phyloP scores from a whole-genome alignment of 1,139 yeast species.

The Debaryomyces udenii region DNA sequence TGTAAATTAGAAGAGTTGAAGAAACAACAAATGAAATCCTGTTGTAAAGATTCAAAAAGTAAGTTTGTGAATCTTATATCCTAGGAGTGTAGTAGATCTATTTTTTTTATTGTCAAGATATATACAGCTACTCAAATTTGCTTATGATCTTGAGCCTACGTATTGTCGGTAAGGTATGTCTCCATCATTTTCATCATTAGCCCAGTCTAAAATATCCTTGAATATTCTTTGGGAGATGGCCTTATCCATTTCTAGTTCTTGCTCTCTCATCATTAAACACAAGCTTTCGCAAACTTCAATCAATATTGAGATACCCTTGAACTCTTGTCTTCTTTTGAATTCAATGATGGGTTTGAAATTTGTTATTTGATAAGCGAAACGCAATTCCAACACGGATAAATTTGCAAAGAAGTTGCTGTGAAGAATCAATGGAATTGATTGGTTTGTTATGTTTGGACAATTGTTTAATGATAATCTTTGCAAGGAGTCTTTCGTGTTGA shows the following conservation, averaged over 20 bases:
- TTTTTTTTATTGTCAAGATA: too few species aligned
- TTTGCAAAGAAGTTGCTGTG: constrained; percentile 56
- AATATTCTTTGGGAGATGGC: constrained; percentile 55
- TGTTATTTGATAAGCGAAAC: constrained; percentile 61
- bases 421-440: constrained; percentile 65
- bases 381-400: constrained; percentile 75
- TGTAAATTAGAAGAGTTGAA: too few species aligned
- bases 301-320: constrained; percentile 55
- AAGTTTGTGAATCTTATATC: too few species aligned
- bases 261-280: constrained; percentile 59
- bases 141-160: constrained; percentile 14
- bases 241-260: constrained; percentile 63
- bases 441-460: constrained; percentile 67
- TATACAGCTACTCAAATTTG: too few species aligned
- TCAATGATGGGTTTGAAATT: constrained; percentile 66
- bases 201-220: constrained; percentile 61
- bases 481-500: constrained; percentile 54
- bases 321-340: constrained; percentile 65
- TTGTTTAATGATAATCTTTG: constrained; percentile 78
- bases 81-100: too few species aligned
- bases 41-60: too few species aligned
- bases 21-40: too few species aligned
- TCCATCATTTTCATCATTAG: constrained; percentile 50
- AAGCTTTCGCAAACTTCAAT: constrained; percentile 78
- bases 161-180: constrained; percentile 28